Percentiles rank a stretch among this genome's conserved stretches.
Conservation (phyloP, 2,329 filamentous ascomycete species). For the Laburnicola sp. region DNA sequence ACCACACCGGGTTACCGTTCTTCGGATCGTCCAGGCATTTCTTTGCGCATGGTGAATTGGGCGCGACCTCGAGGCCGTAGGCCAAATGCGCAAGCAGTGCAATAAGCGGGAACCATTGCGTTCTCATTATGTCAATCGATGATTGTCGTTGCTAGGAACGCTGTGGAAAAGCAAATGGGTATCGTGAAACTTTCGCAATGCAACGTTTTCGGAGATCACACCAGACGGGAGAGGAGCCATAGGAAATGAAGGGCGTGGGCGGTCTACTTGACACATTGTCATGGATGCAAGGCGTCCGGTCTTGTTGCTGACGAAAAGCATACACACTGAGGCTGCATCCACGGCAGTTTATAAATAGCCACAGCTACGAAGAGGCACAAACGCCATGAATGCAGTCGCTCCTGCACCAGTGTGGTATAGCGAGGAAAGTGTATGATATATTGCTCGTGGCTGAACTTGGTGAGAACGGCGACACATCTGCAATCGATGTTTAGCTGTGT, state of each 20-base stretch:
- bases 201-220: not conserved
- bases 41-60: conserved; percentile 23
- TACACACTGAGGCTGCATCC: not conserved
- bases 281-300: not conserved
- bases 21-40: conserved; percentile 22
- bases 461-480: too few species aligned
- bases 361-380: not conserved
- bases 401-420: too few species aligned
- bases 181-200: too few species aligned
- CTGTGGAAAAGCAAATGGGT: too few species aligned
- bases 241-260: not conserved
- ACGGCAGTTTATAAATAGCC: not conserved
- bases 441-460: too few species aligned
- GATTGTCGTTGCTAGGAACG: too few species aligned
- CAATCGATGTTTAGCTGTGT: too few species aligned
- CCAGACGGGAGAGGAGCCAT: not conserved
- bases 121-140: not conserved
- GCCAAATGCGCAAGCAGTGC: not conserved
- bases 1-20: conserved; percentile 15
- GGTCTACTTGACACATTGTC: not conserved
- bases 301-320: not conserved
- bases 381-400: not conserved
- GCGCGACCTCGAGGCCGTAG: conserved; percentile 22
- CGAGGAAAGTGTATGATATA: too few species aligned
- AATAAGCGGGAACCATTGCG: not conserved